A percentile compares a stretch with the other conserved stretches of the same genome.
These are phyloP conservation scores for Tylopilus intermedius DNA, from an alignment of 768 basidiomycete genomes.

Conservation along the genomic window DNA sequence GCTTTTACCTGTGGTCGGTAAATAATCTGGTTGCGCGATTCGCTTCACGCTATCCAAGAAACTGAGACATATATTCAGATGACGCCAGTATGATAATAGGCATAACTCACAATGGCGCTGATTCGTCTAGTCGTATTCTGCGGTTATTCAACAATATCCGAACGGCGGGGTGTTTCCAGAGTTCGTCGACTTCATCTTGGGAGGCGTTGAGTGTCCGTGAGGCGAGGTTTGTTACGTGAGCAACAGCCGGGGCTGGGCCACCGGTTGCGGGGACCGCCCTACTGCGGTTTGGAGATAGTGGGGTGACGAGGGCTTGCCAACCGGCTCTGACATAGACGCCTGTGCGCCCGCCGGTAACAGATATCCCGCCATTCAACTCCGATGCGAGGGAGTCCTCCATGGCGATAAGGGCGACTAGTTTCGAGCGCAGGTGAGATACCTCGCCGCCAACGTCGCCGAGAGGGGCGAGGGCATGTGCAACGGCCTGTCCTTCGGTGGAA, in stretches of 20 bases:
- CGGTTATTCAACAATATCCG: constrained; percentile 50
- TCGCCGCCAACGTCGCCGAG: constrained; percentile 39
- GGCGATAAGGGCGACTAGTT: constrained; percentile 59
- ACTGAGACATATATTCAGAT: constrained; percentile 34
- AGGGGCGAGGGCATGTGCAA: constrained; percentile 28
- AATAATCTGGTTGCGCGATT: constrained; percentile 63
- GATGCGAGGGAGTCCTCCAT: constrained; percentile 64
- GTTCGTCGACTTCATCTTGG: constrained; percentile 49
- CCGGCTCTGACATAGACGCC: constrained; percentile 68
- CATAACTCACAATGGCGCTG: constrained; percentile 61
- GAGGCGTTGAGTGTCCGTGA: constrained; percentile 49
- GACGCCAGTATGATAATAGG: not conserved
- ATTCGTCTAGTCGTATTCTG: constrained; percentile 68
- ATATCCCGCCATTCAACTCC: constrained; percentile 62
- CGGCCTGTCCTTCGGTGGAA: constrained; percentile 29
- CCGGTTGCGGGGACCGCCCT: constrained; percentile 36
- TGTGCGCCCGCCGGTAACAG: constrained; percentile 53
- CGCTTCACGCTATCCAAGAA: constrained; percentile 64
- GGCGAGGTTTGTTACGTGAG: constrained; percentile 47
- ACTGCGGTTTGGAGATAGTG: constrained; percentile 37
- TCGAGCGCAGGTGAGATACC: constrained; percentile 47
- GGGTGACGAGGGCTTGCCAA: constrained; percentile 60
- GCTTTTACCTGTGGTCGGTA: constrained; percentile 60
- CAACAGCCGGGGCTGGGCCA: constrained; percentile 28
- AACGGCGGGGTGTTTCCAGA: constrained; percentile 72